Percentiles rank a stretch among this genome's conserved stretches.
These are phyloP conservation scores for Colletotrichum magnum DNA, from an alignment of 2,329 filamentous ascomycete genomes.

Conservation along the genomic window DNA sequence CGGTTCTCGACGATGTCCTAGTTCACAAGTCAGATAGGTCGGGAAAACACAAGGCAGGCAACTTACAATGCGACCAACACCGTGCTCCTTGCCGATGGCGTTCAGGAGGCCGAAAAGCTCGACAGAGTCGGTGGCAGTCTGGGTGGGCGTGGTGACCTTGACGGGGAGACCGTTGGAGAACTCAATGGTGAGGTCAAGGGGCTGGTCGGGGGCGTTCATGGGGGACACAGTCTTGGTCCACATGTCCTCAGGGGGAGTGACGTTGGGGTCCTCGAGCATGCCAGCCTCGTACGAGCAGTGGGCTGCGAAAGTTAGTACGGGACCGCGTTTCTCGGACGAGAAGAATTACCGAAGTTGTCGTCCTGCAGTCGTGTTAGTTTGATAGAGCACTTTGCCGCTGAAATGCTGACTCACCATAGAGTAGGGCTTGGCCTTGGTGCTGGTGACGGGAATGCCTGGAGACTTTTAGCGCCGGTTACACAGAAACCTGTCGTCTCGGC, in stretches of 20 bases:
- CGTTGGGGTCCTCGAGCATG: conserved; percentile 72
- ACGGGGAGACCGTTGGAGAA: conserved; percentile 78
- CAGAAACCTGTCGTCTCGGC: background rate
- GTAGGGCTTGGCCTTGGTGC: conserved; percentile 74
- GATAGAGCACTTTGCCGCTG: too few relatives aligned
- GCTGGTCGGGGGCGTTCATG: conserved; percentile 73
- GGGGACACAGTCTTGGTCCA: conserved; percentile 75
- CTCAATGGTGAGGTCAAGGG: conserved; percentile 74
- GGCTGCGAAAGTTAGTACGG: conserved; percentile 44
- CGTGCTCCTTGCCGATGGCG: conserved; percentile 74
- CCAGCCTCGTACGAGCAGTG: conserved; percentile 83
- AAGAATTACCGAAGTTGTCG: conserved; percentile 47
- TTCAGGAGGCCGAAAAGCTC: conserved; percentile 77
- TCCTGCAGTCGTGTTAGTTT: conserved; percentile 50
- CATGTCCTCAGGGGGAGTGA: conserved; percentile 76
- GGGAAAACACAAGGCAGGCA: conserved; percentile 47
- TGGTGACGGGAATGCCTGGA: conserved; percentile 75
- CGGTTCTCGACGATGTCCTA: conserved; percentile 61
- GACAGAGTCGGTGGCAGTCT: conserved; percentile 73
- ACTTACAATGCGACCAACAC: conserved; percentile 78
- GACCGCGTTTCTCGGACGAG: too few relatives aligned
- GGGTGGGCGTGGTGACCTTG: conserved; percentile 71
- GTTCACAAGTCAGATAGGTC: background rate
- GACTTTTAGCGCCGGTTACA: background rate
- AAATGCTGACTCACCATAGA: conserved; percentile 50